Evolutionary conservation across 345 rosid genomes (phyloP).

Genomic region (Linum usitatissimum): DNA sequence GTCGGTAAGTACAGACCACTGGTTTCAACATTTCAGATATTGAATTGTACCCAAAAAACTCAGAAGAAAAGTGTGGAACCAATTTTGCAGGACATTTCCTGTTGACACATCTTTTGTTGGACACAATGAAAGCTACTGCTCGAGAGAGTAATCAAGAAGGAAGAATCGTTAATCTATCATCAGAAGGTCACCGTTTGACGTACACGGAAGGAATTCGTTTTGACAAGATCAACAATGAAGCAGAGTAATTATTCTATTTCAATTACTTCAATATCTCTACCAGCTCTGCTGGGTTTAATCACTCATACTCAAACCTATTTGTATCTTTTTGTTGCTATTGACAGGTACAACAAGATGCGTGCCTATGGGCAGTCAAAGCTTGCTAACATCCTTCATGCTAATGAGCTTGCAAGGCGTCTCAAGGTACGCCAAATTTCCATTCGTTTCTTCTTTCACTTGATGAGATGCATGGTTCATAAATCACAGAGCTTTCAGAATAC

Average conservation of each 20-base stretch:
- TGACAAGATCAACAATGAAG: constrained; percentile 30
- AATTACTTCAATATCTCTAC: too few relatives aligned
- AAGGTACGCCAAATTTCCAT: constrained; percentile 17
- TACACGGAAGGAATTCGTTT: constrained; percentile 37
- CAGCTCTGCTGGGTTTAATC: background rate
- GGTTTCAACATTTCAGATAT: background rate
- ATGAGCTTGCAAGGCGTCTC: constrained; percentile 24
- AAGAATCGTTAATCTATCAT: constrained; percentile 39
- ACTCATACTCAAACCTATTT: too few relatives aligned
- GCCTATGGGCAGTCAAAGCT: constrained; percentile 36
- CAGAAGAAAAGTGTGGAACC: too few relatives aligned
- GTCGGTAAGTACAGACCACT: constrained; percentile 25
- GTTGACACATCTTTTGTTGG: constrained; percentile 34
- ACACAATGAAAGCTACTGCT: constrained; percentile 41
- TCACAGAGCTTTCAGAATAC: background rate
- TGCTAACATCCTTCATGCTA: constrained; percentile 29
- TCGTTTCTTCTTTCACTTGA: background rate
- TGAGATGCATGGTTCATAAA: background rate
- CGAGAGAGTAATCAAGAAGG: constrained; percentile 31
- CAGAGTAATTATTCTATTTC: constrained; percentile 21
- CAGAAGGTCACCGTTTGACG: constrained; percentile 29
- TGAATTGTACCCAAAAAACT: background rate
- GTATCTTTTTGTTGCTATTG: background rate
- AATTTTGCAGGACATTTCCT: constrained; percentile 23
- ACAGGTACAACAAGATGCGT: constrained; percentile 13